These are phyloP conservation scores for Xylaria venustula DNA, from an alignment of 495 filamentous ascomycete species.

Conservation along the genomic window DNA sequence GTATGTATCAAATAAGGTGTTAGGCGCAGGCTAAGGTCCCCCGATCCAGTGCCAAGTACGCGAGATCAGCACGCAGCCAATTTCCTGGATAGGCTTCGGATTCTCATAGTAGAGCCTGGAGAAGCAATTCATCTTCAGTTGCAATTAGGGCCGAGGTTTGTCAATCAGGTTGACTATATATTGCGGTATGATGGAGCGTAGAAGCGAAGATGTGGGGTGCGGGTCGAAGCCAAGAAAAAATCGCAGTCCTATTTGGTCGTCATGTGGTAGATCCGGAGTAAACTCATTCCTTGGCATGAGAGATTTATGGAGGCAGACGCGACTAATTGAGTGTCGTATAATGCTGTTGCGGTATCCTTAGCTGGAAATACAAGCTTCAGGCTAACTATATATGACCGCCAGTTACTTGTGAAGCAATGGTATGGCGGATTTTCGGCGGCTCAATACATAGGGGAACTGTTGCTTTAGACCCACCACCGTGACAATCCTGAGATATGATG, in stretches of 20 bases:
- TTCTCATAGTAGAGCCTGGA: background rate
- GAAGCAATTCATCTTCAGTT: background rate
- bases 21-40: background rate
- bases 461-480: background rate
- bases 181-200: background rate
- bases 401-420: background rate
- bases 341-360: background rate
- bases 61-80: background rate
- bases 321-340: background rate
- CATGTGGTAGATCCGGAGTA: slow-evolving; percentile 6
- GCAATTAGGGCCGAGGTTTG: background rate
- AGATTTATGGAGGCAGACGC: background rate
- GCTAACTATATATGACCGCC: background rate
- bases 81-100: background rate
- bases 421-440: background rate
- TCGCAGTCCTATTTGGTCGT: background rate
- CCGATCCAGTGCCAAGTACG: background rate
- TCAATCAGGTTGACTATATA: background rate
- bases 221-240: slow-evolving; percentile 2
- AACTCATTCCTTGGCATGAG: background rate
- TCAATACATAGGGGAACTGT: background rate
- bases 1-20: slow-evolving; percentile 1
- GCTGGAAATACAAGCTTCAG: background rate
- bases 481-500: background rate
- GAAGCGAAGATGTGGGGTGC: background rate